phyloP scores from a whole-genome alignment of 1,284 basidiomycete species.

The Cutaneotrichosporon sp. region DNA sequence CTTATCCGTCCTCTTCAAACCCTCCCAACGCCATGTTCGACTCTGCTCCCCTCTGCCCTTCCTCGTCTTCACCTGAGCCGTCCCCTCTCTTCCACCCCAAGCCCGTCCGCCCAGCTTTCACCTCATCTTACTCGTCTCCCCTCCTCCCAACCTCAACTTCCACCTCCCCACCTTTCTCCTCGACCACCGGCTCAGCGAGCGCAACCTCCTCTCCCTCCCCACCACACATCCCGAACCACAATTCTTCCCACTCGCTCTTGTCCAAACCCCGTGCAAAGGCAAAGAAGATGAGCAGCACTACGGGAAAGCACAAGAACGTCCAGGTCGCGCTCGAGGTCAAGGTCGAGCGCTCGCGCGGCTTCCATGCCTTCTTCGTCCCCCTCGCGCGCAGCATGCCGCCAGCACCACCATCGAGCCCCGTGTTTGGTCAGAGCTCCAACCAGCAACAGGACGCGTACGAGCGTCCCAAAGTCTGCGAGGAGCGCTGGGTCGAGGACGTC shows the following conservation, averaged over 20 bases:
- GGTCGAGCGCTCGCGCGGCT: constrained; percentile 45
- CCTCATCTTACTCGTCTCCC: constrained; percentile 20
- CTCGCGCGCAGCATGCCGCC: constrained; percentile 37
- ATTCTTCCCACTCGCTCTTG: constrained; percentile 18
- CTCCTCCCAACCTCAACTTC: constrained; percentile 10
- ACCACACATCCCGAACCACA: constrained; percentile 11
- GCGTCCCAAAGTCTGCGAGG: constrained; percentile 22
- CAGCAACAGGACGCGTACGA: background rate
- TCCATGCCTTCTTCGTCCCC: constrained; percentile 48
- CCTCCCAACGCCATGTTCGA: constrained; percentile 12
- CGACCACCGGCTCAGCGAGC: constrained; percentile 10
- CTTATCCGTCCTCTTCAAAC: background rate
- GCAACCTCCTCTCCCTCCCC: constrained; percentile 22
- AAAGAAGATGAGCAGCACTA: constrained; percentile 38
- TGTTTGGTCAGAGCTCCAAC: constrained; percentile 30
- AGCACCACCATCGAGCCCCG: constrained; percentile 43
- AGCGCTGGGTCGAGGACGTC: constrained; percentile 47
- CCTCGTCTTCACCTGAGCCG: constrained; percentile 7
- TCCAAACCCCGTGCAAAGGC: constrained; percentile 27
- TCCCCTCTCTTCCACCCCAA: constrained; percentile 22
- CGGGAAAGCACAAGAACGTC: constrained; percentile 37
- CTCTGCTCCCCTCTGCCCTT: constrained; percentile 4
- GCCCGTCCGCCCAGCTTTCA: constrained; percentile 21
- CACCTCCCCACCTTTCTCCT: constrained; percentile 8
- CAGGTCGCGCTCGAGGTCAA: constrained; percentile 46